phyloP scores from a whole-genome alignment of 2,329 filamentous ascomycete species.

The Aspergillus neotritici region DNA sequence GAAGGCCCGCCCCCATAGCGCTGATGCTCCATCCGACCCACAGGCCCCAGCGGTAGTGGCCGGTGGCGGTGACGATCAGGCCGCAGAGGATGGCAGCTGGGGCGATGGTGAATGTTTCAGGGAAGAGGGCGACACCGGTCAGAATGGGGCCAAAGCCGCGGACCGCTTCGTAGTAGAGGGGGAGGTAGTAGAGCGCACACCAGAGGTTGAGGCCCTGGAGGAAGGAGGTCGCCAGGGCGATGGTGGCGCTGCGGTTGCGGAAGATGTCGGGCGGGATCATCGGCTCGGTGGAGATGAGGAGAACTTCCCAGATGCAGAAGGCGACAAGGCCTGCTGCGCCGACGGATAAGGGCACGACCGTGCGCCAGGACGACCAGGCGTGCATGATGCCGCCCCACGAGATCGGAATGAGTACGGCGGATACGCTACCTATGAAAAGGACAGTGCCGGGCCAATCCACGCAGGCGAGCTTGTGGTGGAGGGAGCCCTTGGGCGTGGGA shows the following conservation, averaged over 20 bases:
- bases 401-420: constrained; percentile 19
- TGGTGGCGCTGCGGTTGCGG: constrained; percentile 33
- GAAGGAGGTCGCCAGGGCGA: constrained; percentile 33
- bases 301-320: constrained; percentile 14
- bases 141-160: constrained; percentile 49
- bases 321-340: background rate
- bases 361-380: constrained; percentile 18
- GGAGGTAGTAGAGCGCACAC: constrained; percentile 52
- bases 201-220: constrained; percentile 36
- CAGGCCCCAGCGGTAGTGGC: constrained; percentile 55
- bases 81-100: constrained; percentile 52
- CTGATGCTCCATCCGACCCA: constrained; percentile 55
- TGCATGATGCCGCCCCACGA: constrained; percentile 19
- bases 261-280: constrained; percentile 43
- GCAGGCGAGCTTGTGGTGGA: background rate
- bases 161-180: constrained; percentile 40
- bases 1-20: constrained; percentile 52
- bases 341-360: constrained; percentile 14
- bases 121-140: constrained; percentile 54
- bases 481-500: constrained; percentile 2
- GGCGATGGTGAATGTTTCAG: constrained; percentile 57
- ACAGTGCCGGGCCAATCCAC: background rate
- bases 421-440: constrained; percentile 17
- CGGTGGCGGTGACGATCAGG: constrained; percentile 46
- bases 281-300: constrained; percentile 1